These are phyloP conservation scores for Phylloporus sp. DNA, from an alignment of 768 basidiomycete species.

Conservation along the genomic window DNA sequence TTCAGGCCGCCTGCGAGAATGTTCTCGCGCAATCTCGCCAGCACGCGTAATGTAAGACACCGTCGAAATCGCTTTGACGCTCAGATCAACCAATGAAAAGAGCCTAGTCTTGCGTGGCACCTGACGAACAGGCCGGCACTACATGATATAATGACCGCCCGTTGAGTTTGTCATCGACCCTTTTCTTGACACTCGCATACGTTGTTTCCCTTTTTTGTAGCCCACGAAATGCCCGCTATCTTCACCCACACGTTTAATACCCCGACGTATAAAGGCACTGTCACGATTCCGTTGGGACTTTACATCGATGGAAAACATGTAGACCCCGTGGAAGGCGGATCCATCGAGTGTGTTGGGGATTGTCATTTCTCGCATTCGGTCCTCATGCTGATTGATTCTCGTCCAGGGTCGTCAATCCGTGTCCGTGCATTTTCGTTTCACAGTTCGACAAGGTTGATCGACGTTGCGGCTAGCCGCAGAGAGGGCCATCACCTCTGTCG, in stretches of 20 bases:
- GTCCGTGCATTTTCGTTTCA: slow-evolving; percentile 25
- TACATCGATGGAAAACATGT: slow-evolving; percentile 58
- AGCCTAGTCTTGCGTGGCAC: no score
- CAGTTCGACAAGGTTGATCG: neutral
- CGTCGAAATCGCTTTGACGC: no score
- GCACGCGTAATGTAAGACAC: no score
- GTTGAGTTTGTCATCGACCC: neutral
- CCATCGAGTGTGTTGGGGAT: slow-evolving; percentile 55
- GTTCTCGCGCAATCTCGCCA: no score
- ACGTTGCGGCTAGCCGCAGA: slow-evolving; percentile 20
- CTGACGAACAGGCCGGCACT: no score
- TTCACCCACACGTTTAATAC: slow-evolving; percentile 50
- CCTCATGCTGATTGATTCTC: slow-evolving; percentile 2
- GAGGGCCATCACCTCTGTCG: slow-evolving; percentile 8
- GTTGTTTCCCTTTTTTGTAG: neutral
- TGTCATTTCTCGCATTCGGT: neutral
- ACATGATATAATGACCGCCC: no score
- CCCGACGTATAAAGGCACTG: slow-evolving; percentile 51
- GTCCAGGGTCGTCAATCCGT: slow-evolving; percentile 51
- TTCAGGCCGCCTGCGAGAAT: no score
- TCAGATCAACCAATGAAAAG: no score
- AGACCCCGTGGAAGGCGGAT: slow-evolving; percentile 46
- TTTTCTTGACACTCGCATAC: no score
- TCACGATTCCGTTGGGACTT: slow-evolving; percentile 54
- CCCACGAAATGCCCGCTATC: slow-evolving; percentile 32